Conservation (phyloP, 176 grass and related monocot species). For the Zea mays region Zm-B73-REFERENCE-NAM-5.0 NC_050096.1:38966501-38967000, state of each 20-base stretch:
- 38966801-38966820: constrained; percentile 11
- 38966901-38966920: constrained; percentile 37
- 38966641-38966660: constrained; percentile 56
- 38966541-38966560: neutral
- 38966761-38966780: constrained; percentile 66
- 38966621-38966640: constrained; percentile 58
- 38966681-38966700: constrained; percentile 42
- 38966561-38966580: neutral
- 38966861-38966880: constrained; percentile 31
- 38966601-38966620: neutral
- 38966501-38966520: constrained; percentile 29
- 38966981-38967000: constrained; percentile 23
- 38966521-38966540: constrained; percentile 16
- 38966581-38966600: constrained; percentile 1
- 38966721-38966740: constrained; percentile 76
- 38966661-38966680: constrained; percentile 55
- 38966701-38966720: constrained; percentile 46
- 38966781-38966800: constrained; percentile 36
- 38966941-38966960: constrained; percentile 22
- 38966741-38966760: constrained; percentile 92
- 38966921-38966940: neutral
- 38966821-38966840: constrained; percentile 21
- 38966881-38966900: constrained; percentile 43
- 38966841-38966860: constrained; percentile 19
- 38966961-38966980: constrained; percentile 21